phyloP scores from a whole-genome alignment of 805 yeast genomes.

The Myxozyma melibiosi region DNA sequence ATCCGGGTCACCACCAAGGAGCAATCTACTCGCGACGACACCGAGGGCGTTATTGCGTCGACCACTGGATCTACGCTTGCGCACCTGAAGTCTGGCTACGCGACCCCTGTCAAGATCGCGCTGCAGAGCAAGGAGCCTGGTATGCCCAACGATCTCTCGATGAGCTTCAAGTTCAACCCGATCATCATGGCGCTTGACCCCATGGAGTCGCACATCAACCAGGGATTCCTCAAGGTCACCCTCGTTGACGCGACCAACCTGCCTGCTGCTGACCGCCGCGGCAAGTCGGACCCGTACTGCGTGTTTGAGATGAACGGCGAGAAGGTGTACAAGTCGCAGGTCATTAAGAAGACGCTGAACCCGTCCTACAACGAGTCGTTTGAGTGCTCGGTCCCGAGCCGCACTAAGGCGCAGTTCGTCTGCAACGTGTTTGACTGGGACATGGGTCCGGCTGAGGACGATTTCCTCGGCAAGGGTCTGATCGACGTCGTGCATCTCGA shows the following conservation, averaged over 20 bases:
- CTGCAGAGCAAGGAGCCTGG: conserved; percentile 54
- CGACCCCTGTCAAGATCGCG: conserved; percentile 58
- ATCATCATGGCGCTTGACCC: conserved; percentile 64
- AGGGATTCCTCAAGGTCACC: conserved; percentile 68
- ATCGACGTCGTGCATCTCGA: conserved; percentile 62
- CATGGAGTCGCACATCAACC: conserved; percentile 71
- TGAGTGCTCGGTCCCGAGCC: conserved; percentile 57
- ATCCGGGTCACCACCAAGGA: conserved; percentile 63
- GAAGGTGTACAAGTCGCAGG: conserved; percentile 70
- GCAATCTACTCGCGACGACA: conserved; percentile 50
- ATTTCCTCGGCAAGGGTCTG: conserved; percentile 67
- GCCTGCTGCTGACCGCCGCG: conserved; percentile 79
- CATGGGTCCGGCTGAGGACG: conserved; percentile 84
- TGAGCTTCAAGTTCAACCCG: conserved; percentile 78
- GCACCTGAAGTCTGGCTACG: conserved; percentile 65
- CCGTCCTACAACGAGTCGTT: conserved; percentile 87
- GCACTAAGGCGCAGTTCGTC: conserved; percentile 60
- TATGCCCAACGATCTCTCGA: conserved; percentile 38
- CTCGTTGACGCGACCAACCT: conserved; percentile 67
- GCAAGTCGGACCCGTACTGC: conserved; percentile 90
- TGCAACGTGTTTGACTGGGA: conserved; percentile 87
- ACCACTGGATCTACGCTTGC: conserved; percentile 66
- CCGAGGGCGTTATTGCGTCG: conserved; percentile 62
- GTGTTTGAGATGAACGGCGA: conserved; percentile 68
- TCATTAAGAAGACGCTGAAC: conserved; percentile 79